Percentiles rank a stretch among this genome's conserved stretches.
phyloP scores from a whole-genome alignment of 805 yeast species.

The Kuraishia capsulata region DNA sequence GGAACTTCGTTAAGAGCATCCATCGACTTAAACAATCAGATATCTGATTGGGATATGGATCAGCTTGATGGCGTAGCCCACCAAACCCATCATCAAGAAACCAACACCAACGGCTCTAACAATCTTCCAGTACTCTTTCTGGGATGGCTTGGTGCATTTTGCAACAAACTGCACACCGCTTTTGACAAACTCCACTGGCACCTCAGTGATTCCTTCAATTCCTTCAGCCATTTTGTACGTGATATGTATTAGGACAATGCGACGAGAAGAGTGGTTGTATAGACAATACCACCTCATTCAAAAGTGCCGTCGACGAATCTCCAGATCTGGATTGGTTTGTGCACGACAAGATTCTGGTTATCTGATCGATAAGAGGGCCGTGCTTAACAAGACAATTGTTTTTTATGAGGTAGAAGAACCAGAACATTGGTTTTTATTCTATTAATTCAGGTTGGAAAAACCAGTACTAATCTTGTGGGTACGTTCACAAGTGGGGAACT shows the following conservation, averaged over 20 bases:
- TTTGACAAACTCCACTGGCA: slow-evolving; percentile 83
- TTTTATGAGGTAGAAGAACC: too few relatives aligned
- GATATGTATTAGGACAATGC: neutral
- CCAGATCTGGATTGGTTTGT: too few relatives aligned
- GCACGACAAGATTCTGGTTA: too few relatives aligned
- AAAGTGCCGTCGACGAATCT: neutral
- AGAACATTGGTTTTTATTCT: too few relatives aligned
- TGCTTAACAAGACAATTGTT: too few relatives aligned
- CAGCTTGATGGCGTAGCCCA: slow-evolving; percentile 91
- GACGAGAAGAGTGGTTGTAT: neutral
- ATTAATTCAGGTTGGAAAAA: too few relatives aligned
- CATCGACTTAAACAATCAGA: slow-evolving; percentile 1
- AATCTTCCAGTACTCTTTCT: slow-evolving; percentile 79
- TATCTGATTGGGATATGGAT: slow-evolving; percentile 12
- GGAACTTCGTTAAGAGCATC: too few relatives aligned
- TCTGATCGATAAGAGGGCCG: too few relatives aligned
- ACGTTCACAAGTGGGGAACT: slow-evolving; percentile 43
- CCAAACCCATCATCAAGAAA: slow-evolving; percentile 94
- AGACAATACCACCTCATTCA: too few relatives aligned
- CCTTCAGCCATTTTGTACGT: slow-evolving; percentile 39
- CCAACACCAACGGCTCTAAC: slow-evolving; percentile 96
- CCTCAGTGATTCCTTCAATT: slow-evolving; percentile 71
- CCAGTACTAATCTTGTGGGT: too few relatives aligned
- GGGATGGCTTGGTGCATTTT: slow-evolving; percentile 89
- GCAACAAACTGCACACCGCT: slow-evolving; percentile 85